Evolutionary conservation across 495 filamentous ascomycete genomes (phyloP), one percentile per base, ranked within the genome.

Genomic region (Diplogelasinospora grovesii): DNA sequence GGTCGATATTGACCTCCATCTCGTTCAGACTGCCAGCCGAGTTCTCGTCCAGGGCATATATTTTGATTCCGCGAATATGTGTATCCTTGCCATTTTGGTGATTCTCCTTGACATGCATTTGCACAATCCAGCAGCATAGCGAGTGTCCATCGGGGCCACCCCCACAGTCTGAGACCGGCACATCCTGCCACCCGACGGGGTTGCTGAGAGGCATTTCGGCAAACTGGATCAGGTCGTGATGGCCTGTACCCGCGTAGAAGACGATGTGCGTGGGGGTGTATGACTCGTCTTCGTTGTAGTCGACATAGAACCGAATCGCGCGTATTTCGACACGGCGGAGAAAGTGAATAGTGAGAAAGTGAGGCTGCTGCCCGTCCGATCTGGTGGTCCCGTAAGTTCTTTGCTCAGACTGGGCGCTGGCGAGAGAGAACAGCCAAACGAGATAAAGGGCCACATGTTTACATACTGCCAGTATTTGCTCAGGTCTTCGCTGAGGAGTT

Each of bases 81-180:
- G 92, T 98, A 60, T 98, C 92, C 58, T 98, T 98, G 40, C 92
- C 92, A 61, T 98, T 98, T 69, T 98, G 92, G 64, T 98, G 92
- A 52, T 98, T 98, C 66, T 95, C 93, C 41, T 86, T 74, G 47
- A 98, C 75, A 36, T 78, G 76, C 36, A 97, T 79, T 59, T 95
- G 88, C 9, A 96, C 70, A 30, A 97, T 75, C 66, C 84, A 93
- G 24, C 82, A 86, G 45, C 86, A 77, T 21, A 96, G 74, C 5
- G 86, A 83, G 58, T 79, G 79, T 0, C 78, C 81, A 19, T 78
- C 74, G 1, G 57, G 53, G 1, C 74, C 73, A n/a, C 71, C 69
- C n/a, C 66, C 70, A 2, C 86, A 85, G 19, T 81, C 80, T 10
- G 75, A 71, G 26, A 96, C 71, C 9, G 81, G 77, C 0, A 96